Conservation (phyloP, 148 eudicot genomes). For the Camellia granthamiana region DNA sequence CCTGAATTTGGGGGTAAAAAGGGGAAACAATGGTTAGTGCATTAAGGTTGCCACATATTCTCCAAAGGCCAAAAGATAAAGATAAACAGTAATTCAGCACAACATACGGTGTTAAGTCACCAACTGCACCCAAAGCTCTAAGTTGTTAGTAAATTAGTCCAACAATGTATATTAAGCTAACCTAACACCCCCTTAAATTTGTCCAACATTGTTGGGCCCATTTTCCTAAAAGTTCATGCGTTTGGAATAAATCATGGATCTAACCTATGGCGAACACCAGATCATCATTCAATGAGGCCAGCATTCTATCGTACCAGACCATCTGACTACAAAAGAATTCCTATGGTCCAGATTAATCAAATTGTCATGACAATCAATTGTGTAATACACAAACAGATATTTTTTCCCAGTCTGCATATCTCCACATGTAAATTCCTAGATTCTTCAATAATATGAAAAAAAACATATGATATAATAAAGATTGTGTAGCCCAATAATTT, state of each 20-base stretch:
- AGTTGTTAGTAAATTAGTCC: not conserved
- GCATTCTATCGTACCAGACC: no score
- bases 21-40: not conserved
- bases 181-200: no score
- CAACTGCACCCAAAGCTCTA: not conserved
- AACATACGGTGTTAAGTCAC: not conserved
- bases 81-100: not conserved
- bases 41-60: not conserved
- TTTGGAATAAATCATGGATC: no score
- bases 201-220: no score
- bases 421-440: not conserved
- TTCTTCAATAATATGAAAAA: not conserved
- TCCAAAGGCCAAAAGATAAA: not conserved
- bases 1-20: slow-evolving; percentile 35
- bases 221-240: no score
- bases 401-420: not conserved
- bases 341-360: no score
- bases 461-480: not conserved
- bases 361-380: not conserved
- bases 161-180: not conserved
- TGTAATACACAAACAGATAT: not conserved
- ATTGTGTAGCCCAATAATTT: not conserved
- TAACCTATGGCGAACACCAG: no score
- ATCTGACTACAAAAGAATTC: no score
- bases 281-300: no score